These are phyloP conservation scores for Rhizopogon vinicolor DNA, from an alignment of 768 basidiomycete genomes.

Conservation along the genomic window DNA sequence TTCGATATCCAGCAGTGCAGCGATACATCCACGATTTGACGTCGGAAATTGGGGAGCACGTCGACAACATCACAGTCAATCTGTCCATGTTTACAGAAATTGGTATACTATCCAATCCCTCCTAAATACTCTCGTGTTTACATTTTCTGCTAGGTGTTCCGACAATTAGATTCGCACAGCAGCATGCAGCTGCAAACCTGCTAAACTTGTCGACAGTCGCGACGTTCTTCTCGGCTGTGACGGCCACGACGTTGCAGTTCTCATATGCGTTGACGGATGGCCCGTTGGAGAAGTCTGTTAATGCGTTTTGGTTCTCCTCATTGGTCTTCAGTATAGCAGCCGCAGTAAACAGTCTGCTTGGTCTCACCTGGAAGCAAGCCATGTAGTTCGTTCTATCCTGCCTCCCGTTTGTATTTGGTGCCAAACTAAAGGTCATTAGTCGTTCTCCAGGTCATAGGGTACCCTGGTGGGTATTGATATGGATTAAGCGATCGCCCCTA, in stretches of 20 bases:
- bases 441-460: slow-evolving; percentile 53
- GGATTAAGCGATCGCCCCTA: slow-evolving; percentile 82
- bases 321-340: slow-evolving; percentile 51
- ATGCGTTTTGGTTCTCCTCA: slow-evolving; percentile 52
- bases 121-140: neutral
- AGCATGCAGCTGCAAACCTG: slow-evolving; percentile 44
- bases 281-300: slow-evolving; percentile 38
- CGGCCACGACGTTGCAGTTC: slow-evolving; percentile 46
- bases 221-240: slow-evolving; percentile 53
- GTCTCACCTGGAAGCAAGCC: slow-evolving; percentile 53
- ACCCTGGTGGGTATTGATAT: slow-evolving; percentile 63
- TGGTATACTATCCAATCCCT: slow-evolving; percentile 23
- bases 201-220: slow-evolving; percentile 49
- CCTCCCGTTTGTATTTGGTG: slow-evolving; percentile 4
- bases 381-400: slow-evolving; percentile 41
- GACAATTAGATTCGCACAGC: slow-evolving; percentile 50
- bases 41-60: slow-evolving; percentile 48
- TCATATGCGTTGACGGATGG: slow-evolving; percentile 32
- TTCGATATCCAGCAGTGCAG: slow-evolving; percentile 47
- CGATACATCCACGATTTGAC: slow-evolving; percentile 51
- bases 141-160: slow-evolving; percentile 37
- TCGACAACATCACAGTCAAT: slow-evolving; percentile 48
- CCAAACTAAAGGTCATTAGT: slow-evolving; percentile 26
- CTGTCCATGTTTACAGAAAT: slow-evolving; percentile 50
- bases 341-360: slow-evolving; percentile 48